Evolutionary conservation across 805 yeast genomes (phyloP).

Genomic region (Kuraishia cidri): DNA sequence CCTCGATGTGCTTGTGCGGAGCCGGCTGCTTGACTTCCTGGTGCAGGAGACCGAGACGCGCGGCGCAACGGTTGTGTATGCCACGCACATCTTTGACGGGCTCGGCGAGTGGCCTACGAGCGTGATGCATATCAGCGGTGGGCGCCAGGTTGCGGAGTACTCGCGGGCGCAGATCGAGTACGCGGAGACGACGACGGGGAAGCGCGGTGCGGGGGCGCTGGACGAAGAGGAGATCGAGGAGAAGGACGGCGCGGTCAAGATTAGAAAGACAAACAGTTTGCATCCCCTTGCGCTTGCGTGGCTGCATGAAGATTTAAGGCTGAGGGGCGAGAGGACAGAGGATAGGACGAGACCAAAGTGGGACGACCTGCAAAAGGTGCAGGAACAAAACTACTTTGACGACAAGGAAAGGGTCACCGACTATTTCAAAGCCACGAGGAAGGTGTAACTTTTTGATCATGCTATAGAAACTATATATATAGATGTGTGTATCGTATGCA

Average conservation of each 20-base stretch:
- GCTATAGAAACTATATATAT: too few species aligned
- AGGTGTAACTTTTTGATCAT: too few species aligned
- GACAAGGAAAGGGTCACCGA: constrained; percentile 33
- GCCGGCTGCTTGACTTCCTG: constrained; percentile 61
- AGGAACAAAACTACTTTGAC: constrained; percentile 30
- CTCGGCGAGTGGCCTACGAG: constrained; percentile 86
- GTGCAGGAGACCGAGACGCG: constrained; percentile 64
- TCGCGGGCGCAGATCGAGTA: constrained; percentile 20
- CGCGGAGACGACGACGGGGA: constrained; percentile 8
- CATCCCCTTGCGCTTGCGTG: constrained; percentile 71
- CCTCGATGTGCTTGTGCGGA: constrained; percentile 85
- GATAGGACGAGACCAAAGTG: constrained; percentile 35
- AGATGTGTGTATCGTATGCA: too few species aligned
- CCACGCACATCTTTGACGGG: constrained; percentile 97
- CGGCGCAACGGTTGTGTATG: constrained; percentile 74
- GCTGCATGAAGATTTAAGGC: constrained; percentile 43
- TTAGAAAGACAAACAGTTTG: constrained; percentile 40
- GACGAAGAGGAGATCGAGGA: constrained; percentile 14
- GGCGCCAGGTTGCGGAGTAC: constrained; percentile 36
- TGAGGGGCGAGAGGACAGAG: constrained; percentile 47
- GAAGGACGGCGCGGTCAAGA: constrained; percentile 14
- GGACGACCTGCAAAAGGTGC: constrained; percentile 41
- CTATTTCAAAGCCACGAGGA: constrained; percentile 44
- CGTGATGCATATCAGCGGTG: constrained; percentile 69
- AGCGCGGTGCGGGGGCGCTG: background rate